Conservation (phyloP, 805 yeast species). For the Saccharomyces eubayanus region DNA sequence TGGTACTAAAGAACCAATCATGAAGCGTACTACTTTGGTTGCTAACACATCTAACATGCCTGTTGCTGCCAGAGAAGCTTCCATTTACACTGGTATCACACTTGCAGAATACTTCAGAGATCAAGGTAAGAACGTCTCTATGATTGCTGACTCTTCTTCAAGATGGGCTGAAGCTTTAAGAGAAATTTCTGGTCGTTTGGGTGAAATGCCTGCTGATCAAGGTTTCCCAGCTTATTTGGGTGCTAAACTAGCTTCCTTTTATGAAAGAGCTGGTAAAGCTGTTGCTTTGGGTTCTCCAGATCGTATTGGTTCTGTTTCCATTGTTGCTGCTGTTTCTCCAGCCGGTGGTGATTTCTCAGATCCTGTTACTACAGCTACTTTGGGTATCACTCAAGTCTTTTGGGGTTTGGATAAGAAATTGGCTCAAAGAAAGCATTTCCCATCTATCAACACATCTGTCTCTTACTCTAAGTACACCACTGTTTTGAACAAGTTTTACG, state of each 20-base stretch:
- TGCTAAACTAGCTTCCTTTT: constrained; percentile 96
- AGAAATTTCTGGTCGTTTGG: constrained; percentile 99
- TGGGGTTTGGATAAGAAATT: constrained; percentile 99
- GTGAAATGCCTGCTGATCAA: constrained; percentile 99
- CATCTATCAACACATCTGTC: constrained; percentile 91
- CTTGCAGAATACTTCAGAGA: constrained; percentile 99
- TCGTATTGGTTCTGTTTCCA: constrained; percentile 96
- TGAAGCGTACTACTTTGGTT: constrained; percentile 98
- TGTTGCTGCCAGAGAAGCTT: constrained; percentile 99
- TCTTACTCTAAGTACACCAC: constrained; percentile 95
- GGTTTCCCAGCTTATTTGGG: constrained; percentile 99
- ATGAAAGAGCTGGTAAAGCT: constrained; percentile 98
- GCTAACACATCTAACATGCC: constrained; percentile 99
- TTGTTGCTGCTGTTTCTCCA: constrained; percentile 98
- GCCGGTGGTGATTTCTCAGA: constrained; percentile 99
- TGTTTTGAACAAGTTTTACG: constrained; percentile 80
- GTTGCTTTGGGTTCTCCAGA: constrained; percentile 92
- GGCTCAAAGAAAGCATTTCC: constrained; percentile 99
- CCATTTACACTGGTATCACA: constrained; percentile 97
- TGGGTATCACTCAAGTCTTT: constrained; percentile 99
- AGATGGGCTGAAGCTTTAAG: constrained; percentile 99
- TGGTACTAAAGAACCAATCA: constrained; percentile 95
- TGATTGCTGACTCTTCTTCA: constrained; percentile 99
- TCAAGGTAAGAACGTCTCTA: constrained; percentile 97
- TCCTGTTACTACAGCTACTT: constrained; percentile 96